Evolutionary conservation across 164 flowering plant genomes (phyloP).

Genomic region (Dillenia turbinata): DNA sequence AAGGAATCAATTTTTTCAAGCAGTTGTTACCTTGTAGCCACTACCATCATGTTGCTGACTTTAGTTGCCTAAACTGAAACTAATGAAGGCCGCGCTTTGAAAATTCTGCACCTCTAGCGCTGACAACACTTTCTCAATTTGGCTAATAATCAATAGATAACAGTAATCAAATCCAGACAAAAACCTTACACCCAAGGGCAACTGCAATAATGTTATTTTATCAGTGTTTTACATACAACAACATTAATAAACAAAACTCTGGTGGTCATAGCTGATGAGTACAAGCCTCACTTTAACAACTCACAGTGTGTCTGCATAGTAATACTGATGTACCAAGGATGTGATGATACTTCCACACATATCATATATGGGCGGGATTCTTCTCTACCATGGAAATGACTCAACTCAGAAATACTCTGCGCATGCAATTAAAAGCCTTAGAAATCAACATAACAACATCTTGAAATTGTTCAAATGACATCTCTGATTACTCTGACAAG

Average conservation of each 20-base stretch:
- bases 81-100: conserved; percentile 1
- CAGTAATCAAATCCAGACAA: not conserved
- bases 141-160: conserved; percentile 7
- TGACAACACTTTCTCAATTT: conserved; percentile 22
- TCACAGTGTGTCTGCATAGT: not conserved
- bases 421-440: too few species aligned
- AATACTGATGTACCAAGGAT: not conserved
- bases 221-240: not conserved
- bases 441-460: too few species aligned
- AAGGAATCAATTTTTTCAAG: too few species aligned
- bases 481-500: too few species aligned
- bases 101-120: conserved; percentile 10
- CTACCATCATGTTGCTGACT: conserved; percentile 10
- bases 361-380: not conserved
- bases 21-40: conserved; percentile 20
- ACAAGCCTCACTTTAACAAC: not conserved
- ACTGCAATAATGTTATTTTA: too few species aligned
- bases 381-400: too few species aligned
- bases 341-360: not conserved
- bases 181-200: not conserved
- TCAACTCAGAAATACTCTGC: too few species aligned
- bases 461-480: too few species aligned
- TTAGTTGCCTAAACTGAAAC: too few species aligned
- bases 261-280: not conserved
- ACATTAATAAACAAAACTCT: not conserved